Conservation (phyloP, 352 stramenopile species). For the Pythium sukuiense region DNA sequence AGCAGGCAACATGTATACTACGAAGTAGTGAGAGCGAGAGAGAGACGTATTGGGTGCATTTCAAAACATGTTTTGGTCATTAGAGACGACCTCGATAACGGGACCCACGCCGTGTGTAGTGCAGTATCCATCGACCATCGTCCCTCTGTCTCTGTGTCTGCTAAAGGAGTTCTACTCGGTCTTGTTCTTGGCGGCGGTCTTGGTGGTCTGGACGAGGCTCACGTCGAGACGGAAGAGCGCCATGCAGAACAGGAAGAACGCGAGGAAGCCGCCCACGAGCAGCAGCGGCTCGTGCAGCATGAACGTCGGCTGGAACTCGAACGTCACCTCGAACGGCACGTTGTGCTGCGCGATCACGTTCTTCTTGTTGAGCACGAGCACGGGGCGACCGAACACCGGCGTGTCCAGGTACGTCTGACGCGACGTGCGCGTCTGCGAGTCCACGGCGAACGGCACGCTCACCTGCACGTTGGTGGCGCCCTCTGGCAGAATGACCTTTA, state of each 20-base stretch:
- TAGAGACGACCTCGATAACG: too few species aligned
- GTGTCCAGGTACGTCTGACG: constrained; percentile 89
- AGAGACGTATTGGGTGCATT: background rate
- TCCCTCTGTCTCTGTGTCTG: background rate
- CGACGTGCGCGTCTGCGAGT: constrained; percentile 49
- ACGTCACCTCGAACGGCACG: constrained; percentile 83
- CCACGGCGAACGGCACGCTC: constrained; percentile 73
- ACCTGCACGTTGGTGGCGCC: constrained; percentile 77
- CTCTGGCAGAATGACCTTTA: constrained; percentile 89
- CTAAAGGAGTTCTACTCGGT: constrained; percentile 43
- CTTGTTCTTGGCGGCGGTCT: constrained; percentile 39
- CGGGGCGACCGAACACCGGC: constrained; percentile 68
- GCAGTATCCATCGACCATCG: background rate
- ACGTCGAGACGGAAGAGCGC: constrained; percentile 82
- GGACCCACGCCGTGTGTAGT: too few species aligned
- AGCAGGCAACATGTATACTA: too few species aligned
- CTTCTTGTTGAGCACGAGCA: constrained; percentile 80
- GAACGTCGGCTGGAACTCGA: constrained; percentile 76
- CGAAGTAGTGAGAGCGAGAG: too few species aligned
- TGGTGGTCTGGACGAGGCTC: constrained; percentile 53
- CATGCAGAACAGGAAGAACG: constrained; percentile 87
- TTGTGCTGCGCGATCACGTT: constrained; percentile 87
- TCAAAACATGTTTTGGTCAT: background rate
- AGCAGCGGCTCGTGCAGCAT: constrained; percentile 88
- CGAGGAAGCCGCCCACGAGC: constrained; percentile 80